These are phyloP conservation scores for Xerocomellus amylosporus DNA, from an alignment of 768 basidiomycete species.

Conservation along the genomic window DNA sequence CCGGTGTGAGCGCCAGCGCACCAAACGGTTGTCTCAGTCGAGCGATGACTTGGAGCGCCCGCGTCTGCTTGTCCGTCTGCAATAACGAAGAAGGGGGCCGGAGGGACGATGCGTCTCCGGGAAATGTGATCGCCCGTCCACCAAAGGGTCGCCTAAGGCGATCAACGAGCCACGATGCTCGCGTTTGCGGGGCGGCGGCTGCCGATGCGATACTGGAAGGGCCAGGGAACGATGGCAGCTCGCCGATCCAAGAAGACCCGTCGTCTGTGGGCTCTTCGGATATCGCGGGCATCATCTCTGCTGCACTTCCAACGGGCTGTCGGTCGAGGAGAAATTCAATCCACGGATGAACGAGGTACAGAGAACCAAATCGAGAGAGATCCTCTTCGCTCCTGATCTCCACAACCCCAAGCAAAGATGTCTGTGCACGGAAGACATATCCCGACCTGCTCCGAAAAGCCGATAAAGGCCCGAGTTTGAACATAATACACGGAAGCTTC, in stretches of 20 bases:
- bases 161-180: neutral
- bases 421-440: neutral
- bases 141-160: neutral
- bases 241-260: neutral
- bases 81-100: neutral
- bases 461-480: neutral
- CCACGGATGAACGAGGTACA: neutral
- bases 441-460: neutral
- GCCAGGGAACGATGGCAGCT: neutral
- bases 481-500: neutral
- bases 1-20: neutral
- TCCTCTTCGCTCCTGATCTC: neutral
- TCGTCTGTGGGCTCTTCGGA: neutral
- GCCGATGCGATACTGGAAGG: neutral
- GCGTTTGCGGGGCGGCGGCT: neutral
- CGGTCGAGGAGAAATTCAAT: neutral
- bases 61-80: neutral
- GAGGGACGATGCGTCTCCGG: neutral
- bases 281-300: neutral
- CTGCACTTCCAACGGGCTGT: neutral
- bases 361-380: neutral
- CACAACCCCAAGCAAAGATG: neutral
- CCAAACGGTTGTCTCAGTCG: neutral
- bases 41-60: neutral
- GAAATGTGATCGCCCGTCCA: neutral